Conservation (phyloP, 176 grass and related monocot species). For the bread wheat (Triticum aestivum) region IWGSC_CS_RefSeq_v2.1 NC_057802.1:89582570-89583069, state of each 20-base stretch:
- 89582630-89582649: neutral
- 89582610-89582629: conserved; percentile 60
- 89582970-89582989: neutral
- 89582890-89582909: conserved; percentile 96
- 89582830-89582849: conserved; percentile 20
- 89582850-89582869: conserved; percentile 58
- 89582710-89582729: neutral
- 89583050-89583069: conserved; percentile 84
- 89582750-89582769: conserved; percentile 2
- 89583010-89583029: neutral
- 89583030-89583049: conserved; percentile 93
- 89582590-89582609: conserved; percentile 95
- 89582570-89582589: conserved; percentile 91
- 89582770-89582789: neutral
- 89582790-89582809: neutral
- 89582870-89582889: conserved; percentile 90
- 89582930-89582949: conserved; percentile 85
- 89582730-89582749: neutral
- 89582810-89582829: neutral
- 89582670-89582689: neutral
- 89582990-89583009: neutral
- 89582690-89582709: conserved; percentile 25
- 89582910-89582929: conserved; percentile 86
- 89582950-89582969: conserved; percentile 68
- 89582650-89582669: neutral